These are phyloP conservation scores for Hortaea werneckii DNA, from an alignment of 2,329 filamentous ascomycete species.

Conservation along the genomic window DNA sequence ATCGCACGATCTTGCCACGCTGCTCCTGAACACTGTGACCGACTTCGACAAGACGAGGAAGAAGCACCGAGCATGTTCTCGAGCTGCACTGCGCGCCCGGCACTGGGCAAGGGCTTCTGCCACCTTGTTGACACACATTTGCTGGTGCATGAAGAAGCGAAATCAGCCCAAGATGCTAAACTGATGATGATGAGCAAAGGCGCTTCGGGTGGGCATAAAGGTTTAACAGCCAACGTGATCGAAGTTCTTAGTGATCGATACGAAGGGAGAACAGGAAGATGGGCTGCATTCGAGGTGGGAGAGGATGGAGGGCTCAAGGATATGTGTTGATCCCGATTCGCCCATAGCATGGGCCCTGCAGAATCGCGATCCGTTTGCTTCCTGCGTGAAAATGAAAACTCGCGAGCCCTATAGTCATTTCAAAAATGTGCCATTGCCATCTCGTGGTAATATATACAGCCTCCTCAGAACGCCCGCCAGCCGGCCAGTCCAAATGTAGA, in stretches of 20 bases:
- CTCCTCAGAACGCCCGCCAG: not conserved
- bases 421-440: too few species aligned
- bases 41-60: constrained; percentile 8
- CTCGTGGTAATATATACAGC: not conserved
- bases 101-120: constrained; percentile 27
- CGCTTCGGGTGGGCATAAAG: not conserved
- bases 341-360: too few species aligned
- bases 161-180: constrained; percentile 25
- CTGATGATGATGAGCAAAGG: constrained; percentile 15
- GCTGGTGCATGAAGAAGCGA: constrained; percentile 31
- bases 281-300: constrained; percentile 21
- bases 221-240: constrained; percentile 25
- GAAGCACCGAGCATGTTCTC: constrained; percentile 32
- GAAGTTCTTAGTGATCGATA: constrained; percentile 36
- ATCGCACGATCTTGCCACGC: constrained; percentile 28
- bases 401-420: too few species aligned
- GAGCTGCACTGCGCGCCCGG: constrained; percentile 27
- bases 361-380: not conserved
- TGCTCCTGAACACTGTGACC: constrained; percentile 29
- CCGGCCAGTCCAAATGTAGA: not conserved
- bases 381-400: not conserved
- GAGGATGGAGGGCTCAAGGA: constrained; percentile 2
- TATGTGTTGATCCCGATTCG: not conserved
- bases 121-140: constrained; percentile 31
- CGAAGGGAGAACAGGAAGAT: constrained; percentile 28